Evolutionary conservation across 352 stramenopile species (phyloP), one percentile per base, ranked within the genome.

Genomic region (Globisporangium parvum): DNA sequence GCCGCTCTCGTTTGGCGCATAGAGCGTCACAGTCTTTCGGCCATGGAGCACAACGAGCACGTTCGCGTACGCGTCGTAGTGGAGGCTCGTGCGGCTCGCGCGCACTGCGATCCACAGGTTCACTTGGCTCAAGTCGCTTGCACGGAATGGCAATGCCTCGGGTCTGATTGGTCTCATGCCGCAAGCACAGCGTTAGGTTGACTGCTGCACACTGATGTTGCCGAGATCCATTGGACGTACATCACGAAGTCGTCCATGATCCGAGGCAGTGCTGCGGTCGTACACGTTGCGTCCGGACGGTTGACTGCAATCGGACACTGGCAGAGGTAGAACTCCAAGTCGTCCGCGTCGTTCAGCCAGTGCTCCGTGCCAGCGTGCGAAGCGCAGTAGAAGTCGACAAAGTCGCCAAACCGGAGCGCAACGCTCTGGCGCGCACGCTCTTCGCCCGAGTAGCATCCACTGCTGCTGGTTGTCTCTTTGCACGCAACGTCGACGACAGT

Each of bases 1-100:
- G 12, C 66, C 50, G 37, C 56, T 79, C 14, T 86, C 74, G 0
- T 70, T 81, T 21, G 81, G 85, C 37, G 82, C 62, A 55, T 91
- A 91, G 18, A 94, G 56, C 59, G 66, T 84, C 44, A 94, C 73
- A 10, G 47, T 71, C 62, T 94, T 94, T 54, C 70, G 66, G 4
- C 85, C 85, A 23, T 81, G 65, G 11, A 94, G 55, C 42, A 94
- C 80, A 2, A 85, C 70, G 14, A 94, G 61, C 5, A 94, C 57
- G 41, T 94, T 94, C 18, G 81, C 67, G 48, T 91, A 94, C 21
- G 85, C 80, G 46, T 94, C 85, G 56, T 93, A 94, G 45, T 94
- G 85, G 9, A 94, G 62, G 12, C 68, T 85, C 6, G 85, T 93
- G 20, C 69, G 66, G 9, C 77, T 80, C 28, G 69, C 17, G 24